Base-by-base conservation (phyloP, 1,284 basidiomycete species). In the Marasmius oreades region DNA sequence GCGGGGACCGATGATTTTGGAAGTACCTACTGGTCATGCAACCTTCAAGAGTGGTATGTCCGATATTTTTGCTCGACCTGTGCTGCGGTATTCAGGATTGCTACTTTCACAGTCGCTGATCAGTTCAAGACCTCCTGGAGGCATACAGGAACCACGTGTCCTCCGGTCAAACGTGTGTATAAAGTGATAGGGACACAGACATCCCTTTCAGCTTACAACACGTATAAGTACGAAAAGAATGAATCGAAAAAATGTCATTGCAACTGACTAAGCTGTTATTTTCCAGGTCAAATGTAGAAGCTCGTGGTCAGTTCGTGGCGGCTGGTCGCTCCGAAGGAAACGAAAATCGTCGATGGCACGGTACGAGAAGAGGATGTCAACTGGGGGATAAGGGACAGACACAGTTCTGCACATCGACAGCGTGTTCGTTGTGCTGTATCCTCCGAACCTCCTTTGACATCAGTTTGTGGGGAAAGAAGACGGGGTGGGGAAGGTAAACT, bases 61-160 rank as follows among this genome's bases (percentile, higher is more conserved):
- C 10, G 20, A 36, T 22, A n/a, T 22, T 48, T n/a, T 43, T 46
- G 31, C 24, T 47, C 37, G 18, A 10, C 10, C 22, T 16, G n/a
- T 14, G 23, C 28, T 11, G 33, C 26, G 7, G 50, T 52, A 24
- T 51, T 31, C 16, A 46, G 22, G 44, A 55, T 43, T 26, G 16
- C 14, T 6, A 33, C 47, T 57, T 56, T 18, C 52, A 3, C 57
- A 86, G 85, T 86, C 31, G 70, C 75, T 26, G 81, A 82, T 59
- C 85, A 87, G 60, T 87, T 87, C 71, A 82, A 80, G 62, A 59
- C 76, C 47, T 84, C 85, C n/a, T 87, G 85, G 85, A 76, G 82
- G 60, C 85, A 87, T 63, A 67, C 62, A 37, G 70, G 76, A 34
- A 77, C 76, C 12, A 44, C 67, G 18, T 80, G 81, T 59, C 84